A percentile compares a stretch with the other conserved stretches of the same genome.
These are phyloP conservation scores for Conticribra weissflogii DNA, from an alignment of 108 stramenopile genomes.

Conservation along the genomic window DNA sequence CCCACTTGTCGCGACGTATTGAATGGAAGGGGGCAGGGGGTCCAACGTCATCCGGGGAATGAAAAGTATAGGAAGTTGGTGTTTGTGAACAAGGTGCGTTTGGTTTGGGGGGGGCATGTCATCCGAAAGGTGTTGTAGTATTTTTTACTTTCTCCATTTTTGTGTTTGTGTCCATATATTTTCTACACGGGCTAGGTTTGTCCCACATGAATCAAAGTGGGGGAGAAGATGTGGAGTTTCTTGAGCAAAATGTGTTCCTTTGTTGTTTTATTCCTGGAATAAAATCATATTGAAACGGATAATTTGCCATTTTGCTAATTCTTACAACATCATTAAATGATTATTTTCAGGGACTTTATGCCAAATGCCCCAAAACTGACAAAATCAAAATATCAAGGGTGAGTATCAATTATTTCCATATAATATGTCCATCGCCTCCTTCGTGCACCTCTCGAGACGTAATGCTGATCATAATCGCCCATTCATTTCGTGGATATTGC, in stretches of 20 bases:
- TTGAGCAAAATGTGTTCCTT: too few species aligned
- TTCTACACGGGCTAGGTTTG: too few species aligned
- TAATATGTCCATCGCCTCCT: neutral
- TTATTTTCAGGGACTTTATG: conserved; percentile 29
- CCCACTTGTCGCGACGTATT: conserved; percentile 31
- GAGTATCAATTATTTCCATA: neutral
- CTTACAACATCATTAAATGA: neutral
- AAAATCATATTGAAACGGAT: neutral
- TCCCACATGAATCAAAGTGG: too few species aligned
- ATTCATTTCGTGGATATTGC: neutral
- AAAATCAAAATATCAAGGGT: conserved; percentile 50
- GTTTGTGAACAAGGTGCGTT: conserved; percentile 40
- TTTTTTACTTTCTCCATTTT: neutral
- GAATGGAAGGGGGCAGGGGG: conserved; percentile 49
- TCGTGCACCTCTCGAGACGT: too few species aligned
- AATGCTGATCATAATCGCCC: too few species aligned
- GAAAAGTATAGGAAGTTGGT: conserved; percentile 46
- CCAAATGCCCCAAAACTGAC: conserved; percentile 35
- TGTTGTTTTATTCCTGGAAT: too few species aligned
- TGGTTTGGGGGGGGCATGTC: too few species aligned
- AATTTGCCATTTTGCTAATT: neutral
- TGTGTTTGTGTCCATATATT: neutral
- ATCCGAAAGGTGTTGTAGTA: neutral
- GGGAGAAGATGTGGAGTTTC: too few species aligned
- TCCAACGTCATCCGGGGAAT: conserved; percentile 52